These are phyloP conservation scores for Ophiostoma tasmaniense DNA, from an alignment of 2,329 filamentous ascomycete genomes.

Conservation along the genomic window DNA sequence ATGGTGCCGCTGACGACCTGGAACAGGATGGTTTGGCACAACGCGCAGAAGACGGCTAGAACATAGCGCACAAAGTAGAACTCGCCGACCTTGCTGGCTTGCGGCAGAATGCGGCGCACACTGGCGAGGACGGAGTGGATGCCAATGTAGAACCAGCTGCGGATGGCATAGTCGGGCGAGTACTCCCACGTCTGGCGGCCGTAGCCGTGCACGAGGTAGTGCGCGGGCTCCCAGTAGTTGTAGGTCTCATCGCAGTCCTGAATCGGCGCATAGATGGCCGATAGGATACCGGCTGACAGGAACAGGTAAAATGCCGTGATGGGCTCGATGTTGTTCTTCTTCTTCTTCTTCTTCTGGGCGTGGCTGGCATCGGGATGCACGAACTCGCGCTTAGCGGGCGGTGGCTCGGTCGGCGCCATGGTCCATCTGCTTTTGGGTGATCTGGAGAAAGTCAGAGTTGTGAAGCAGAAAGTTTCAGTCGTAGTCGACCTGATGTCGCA, in stretches of 20 bases:
- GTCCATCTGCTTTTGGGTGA: conserved; percentile 16
- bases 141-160: conserved; percentile 85
- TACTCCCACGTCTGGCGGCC: conserved; percentile 98
- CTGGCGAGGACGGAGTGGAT: conserved; percentile 69
- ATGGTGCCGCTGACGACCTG: conserved; percentile 66
- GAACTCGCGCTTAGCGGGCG: conserved; percentile 29
- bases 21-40: conserved; percentile 76
- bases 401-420: conserved; percentile 31
- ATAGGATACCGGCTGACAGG: conserved; percentile 61
- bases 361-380: conserved; percentile 42
- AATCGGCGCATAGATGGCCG: conserved; percentile 79
- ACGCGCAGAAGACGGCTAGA: conserved; percentile 67
- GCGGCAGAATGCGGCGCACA: conserved; percentile 54
- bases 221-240: conserved; percentile 97
- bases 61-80: conserved; percentile 80
- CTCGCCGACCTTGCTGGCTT: conserved; percentile 56
- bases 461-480: not conserved
- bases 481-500: not conserved
- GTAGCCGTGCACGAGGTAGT: conserved; percentile 88
- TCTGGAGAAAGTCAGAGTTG: not conserved
- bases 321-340: conserved; percentile 48
- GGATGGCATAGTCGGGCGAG: conserved; percentile 86
- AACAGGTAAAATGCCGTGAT: conserved; percentile 76
- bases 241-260: conserved; percentile 98
- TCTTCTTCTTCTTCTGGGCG: conserved; percentile 43